Conservation (phyloP, 2,329 filamentous ascomycete genomes). For the Grosmannia huntii region DNA sequence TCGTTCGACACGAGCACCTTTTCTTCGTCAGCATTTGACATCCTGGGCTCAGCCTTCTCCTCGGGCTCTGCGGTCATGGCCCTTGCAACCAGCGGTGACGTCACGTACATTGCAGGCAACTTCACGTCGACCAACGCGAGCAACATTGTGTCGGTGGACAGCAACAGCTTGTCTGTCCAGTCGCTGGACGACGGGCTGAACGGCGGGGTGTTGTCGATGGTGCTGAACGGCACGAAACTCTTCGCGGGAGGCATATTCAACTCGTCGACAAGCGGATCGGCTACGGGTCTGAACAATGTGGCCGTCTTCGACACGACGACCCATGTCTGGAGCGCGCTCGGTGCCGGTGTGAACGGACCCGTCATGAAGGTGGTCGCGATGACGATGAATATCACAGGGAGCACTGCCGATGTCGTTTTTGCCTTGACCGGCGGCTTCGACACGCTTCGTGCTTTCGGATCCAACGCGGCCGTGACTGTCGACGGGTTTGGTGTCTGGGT, state of each 20-base stretch:
- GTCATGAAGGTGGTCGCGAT: slow-evolving; percentile 67
- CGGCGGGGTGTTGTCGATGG: slow-evolving; percentile 59
- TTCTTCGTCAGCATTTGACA: slow-evolving; percentile 60
- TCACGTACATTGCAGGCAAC: slow-evolving; percentile 70
- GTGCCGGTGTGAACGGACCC: slow-evolving; percentile 71
- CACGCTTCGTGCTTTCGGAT: slow-evolving; percentile 54
- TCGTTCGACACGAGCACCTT: slow-evolving; percentile 50
- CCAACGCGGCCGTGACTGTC: slow-evolving; percentile 46
- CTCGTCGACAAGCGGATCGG: slow-evolving; percentile 50
- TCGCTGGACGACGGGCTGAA: slow-evolving; percentile 64
- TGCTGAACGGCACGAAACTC: slow-evolving; percentile 50
- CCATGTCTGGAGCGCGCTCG: slow-evolving; percentile 65
- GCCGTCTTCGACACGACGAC: slow-evolving; percentile 60
- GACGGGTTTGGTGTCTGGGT: slow-evolving; percentile 87
- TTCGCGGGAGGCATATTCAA: slow-evolving; percentile 83
- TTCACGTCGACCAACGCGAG: slow-evolving; percentile 57
- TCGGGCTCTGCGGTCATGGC: slow-evolving; percentile 54
- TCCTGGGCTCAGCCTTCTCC: slow-evolving; percentile 58
- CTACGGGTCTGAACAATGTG: slow-evolving; percentile 57
- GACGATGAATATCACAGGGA: slow-evolving; percentile 61
- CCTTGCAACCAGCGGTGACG: slow-evolving; percentile 51
- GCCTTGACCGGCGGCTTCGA: slow-evolving; percentile 72
- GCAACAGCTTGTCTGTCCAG: slow-evolving; percentile 47
- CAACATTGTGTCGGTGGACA: slow-evolving; percentile 67
- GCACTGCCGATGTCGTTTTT: slow-evolving; percentile 58